Conservation (phyloP, 2,329 filamentous ascomycete genomes). For the Thelonectria discophora region DNA sequence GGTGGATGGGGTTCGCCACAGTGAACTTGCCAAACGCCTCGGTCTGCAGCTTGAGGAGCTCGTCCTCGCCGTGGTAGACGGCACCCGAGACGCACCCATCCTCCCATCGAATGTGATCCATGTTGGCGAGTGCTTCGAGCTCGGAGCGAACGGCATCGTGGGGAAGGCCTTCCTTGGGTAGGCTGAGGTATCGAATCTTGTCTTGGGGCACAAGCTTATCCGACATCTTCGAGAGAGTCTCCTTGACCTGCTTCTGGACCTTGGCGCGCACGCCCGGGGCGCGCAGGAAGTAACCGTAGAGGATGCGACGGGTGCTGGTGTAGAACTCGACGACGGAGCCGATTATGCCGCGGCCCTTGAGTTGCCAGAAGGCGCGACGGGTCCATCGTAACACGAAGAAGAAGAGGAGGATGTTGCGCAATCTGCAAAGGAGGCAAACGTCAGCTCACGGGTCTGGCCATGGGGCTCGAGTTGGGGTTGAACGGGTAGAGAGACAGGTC, state of each 20-base stretch:
- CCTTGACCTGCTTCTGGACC: conserved; percentile 84
- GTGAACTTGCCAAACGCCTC: conserved; percentile 95
- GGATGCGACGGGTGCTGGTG: conserved; percentile 72
- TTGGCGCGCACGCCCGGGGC: conserved; percentile 86
- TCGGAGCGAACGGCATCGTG: conserved; percentile 82
- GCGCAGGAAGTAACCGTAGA: conserved; percentile 86
- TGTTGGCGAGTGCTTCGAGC: conserved; percentile 77
- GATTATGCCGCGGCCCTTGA: conserved; percentile 87
- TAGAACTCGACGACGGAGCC: conserved; percentile 82
- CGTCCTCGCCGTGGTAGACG: conserved; percentile 92
- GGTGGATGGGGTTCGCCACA: conserved; percentile 95
- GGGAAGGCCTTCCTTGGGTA: conserved; percentile 86
- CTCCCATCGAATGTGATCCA: conserved; percentile 98
- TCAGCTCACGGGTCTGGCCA: neutral
- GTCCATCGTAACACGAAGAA: conserved; percentile 87
- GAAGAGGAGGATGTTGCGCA: conserved; percentile 89
- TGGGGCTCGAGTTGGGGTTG: neutral
- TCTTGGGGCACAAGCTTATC: conserved; percentile 81
- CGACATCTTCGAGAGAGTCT: conserved; percentile 82
- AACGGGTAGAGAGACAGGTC: neutral
- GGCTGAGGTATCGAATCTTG: conserved; percentile 74
- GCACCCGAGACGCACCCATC: conserved; percentile 94
- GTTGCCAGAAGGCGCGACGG: conserved; percentile 81
- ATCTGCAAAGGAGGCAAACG: conserved; percentile 52
- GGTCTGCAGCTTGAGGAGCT: conserved; percentile 83